Percentiles rank a stretch among this genome's conserved stretches.
These are phyloP conservation scores for Phytophthora ohioensis DNA, from an alignment of 352 stramenopile species.

Conservation along the genomic window DNA sequence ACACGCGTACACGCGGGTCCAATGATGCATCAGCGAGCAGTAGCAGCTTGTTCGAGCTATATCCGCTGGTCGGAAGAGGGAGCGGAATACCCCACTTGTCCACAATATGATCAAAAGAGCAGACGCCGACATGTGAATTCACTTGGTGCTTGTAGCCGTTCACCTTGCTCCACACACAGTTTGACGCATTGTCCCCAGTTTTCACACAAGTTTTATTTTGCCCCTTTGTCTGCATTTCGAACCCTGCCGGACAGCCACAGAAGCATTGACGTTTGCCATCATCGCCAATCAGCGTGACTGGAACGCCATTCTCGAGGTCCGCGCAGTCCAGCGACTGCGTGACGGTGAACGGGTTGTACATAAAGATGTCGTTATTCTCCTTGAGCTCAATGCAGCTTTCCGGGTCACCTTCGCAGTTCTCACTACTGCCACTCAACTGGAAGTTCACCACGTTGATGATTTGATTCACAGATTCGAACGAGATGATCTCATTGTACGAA, in stretches of 20 bases:
- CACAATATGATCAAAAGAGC: constrained; percentile 46
- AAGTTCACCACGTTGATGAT: constrained; percentile 52
- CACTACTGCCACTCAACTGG: constrained; percentile 25
- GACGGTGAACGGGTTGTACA: constrained; percentile 71
- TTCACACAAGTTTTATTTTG: constrained; percentile 37
- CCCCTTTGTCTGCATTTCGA: constrained; percentile 36
- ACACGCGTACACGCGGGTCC: constrained; percentile 25
- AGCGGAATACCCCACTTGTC: constrained; percentile 51
- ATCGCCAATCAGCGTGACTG: constrained; percentile 51
- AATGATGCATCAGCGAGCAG: constrained; percentile 34
- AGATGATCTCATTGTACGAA: constrained; percentile 46
- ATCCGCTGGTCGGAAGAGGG: constrained; percentile 62
- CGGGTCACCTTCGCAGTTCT: constrained; percentile 30
- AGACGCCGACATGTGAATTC: constrained; percentile 23
- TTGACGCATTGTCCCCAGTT: constrained; percentile 24
- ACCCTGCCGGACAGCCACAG: constrained; percentile 61
- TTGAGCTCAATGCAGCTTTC: constrained; percentile 48
- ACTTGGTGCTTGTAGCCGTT: constrained; percentile 41
- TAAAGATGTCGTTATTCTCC: constrained; percentile 55
- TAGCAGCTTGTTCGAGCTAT: constrained; percentile 40
- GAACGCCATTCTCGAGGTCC: constrained; percentile 48
- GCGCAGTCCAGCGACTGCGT: constrained; percentile 48
- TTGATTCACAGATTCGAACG: constrained; percentile 38
- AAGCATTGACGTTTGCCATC: constrained; percentile 56
- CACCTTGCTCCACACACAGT: constrained; percentile 57